phyloP scores from a whole-genome alignment of 805 yeast species.

The Wickerhamomyces sydowiorum region DNA sequence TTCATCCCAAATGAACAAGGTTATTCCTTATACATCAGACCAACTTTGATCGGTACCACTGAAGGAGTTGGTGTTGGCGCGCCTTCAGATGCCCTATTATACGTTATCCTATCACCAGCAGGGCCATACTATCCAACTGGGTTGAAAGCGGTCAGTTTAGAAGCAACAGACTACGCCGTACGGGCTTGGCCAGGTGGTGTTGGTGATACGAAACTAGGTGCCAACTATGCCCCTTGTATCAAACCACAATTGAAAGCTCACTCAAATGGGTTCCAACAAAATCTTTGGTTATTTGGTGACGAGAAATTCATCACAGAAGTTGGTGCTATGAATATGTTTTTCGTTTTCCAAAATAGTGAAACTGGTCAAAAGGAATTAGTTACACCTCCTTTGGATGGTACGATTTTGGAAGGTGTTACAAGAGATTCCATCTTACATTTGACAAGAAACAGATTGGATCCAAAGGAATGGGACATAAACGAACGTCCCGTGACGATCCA shows the following conservation, averaged over 20 bases:
- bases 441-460: constrained; percentile 69
- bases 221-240: constrained; percentile 95
- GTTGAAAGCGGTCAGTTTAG: constrained; percentile 89
- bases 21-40: constrained; percentile 88
- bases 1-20: constrained; percentile 85
- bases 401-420: constrained; percentile 94
- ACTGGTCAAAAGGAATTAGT: constrained; percentile 87
- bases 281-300: constrained; percentile 93
- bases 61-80: constrained; percentile 81
- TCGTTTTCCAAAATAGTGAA: constrained; percentile 65
- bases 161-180: constrained; percentile 93
- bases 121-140: constrained; percentile 96
- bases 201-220: constrained; percentile 95
- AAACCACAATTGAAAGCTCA: constrained; percentile 90
- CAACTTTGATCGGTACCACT: constrained; percentile 91
- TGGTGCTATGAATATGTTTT: constrained; percentile 95
- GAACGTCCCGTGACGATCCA: constrained; percentile 81
- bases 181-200: constrained; percentile 99
- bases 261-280: constrained; percentile 87
- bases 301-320: constrained; percentile 89
- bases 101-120: constrained; percentile 89
- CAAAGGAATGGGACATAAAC: constrained; percentile 71
- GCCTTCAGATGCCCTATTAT: constrained; percentile 79
- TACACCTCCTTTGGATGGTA: constrained; percentile 96
- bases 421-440: constrained; percentile 81